phyloP scores from a whole-genome alignment of 75 land plant species.

The Selaginella moellendorffii region DNA sequence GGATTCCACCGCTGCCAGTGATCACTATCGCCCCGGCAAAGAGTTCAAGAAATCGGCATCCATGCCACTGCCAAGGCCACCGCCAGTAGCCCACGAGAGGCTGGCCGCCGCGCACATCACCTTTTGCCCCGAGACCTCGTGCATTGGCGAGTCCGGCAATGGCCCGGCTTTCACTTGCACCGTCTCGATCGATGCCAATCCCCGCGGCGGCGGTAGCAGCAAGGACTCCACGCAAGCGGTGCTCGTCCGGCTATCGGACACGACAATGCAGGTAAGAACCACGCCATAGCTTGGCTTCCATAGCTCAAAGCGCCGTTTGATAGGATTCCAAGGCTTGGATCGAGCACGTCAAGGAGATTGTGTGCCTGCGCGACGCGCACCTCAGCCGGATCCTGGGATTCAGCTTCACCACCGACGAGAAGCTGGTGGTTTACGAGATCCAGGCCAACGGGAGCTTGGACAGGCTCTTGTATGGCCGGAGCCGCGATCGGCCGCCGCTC shows the following conservation, averaged over 20 bases:
- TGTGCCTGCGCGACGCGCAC: slow-evolving; percentile 43
- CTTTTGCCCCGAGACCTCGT: slow-evolving; percentile 42
- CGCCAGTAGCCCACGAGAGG: slow-evolving; percentile 26
- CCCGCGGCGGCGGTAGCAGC: no score
- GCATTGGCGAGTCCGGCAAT: slow-evolving; percentile 28
- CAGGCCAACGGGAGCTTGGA: slow-evolving; percentile 69
- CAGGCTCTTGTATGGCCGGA: slow-evolving; percentile 43
- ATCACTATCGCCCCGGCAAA: slow-evolving; percentile 13
- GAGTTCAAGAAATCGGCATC: slow-evolving; percentile 20
- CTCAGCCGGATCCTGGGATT: slow-evolving; percentile 60
- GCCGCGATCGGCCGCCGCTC: slow-evolving; percentile 43
- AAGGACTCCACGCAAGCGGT: slow-evolving; percentile 33
- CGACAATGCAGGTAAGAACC: slow-evolving; percentile 32
- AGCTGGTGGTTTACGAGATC: slow-evolving; percentile 54
- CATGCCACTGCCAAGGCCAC: slow-evolving; percentile 75
- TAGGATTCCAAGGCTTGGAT: slow-evolving; percentile 38
- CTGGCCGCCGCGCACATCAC: slow-evolving; percentile 41
- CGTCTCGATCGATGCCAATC: slow-evolving; percentile 41
- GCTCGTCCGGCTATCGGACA: slow-evolving; percentile 33
- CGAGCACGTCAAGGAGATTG: slow-evolving; percentile 33
- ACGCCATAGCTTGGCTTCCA: no score
- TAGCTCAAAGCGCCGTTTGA: no score
- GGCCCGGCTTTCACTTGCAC: slow-evolving; percentile 33
- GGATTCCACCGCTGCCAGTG: not conserved
- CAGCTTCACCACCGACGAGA: not conserved